These are phyloP conservation scores for Cadophora gregata DNA, from an alignment of 2,329 filamentous ascomycete genomes.

Conservation along the genomic window DNA sequence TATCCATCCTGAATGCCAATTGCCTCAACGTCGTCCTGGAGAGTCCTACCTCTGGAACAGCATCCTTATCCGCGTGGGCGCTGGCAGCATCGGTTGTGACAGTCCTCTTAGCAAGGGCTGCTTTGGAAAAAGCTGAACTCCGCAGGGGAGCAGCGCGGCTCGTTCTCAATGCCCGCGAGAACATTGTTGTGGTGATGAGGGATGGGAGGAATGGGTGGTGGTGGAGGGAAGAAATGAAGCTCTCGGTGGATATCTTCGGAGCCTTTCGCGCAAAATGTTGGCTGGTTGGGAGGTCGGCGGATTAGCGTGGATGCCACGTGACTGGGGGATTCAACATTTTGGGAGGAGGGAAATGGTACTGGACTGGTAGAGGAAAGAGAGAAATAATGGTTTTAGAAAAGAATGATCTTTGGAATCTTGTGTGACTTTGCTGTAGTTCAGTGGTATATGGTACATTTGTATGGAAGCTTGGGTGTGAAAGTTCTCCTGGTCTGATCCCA, in stretches of 20 bases:
- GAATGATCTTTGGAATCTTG: no score
- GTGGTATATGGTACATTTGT: neutral
- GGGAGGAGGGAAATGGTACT: neutral
- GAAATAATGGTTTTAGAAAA: no score
- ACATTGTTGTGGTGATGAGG: constrained; percentile 58
- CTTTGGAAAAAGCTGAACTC: constrained; percentile 37
- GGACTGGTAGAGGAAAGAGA: neutral
- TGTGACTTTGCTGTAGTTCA: neutral
- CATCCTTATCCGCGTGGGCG: constrained; percentile 81
- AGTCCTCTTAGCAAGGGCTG: constrained; percentile 59
- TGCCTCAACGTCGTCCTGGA: constrained; percentile 1
- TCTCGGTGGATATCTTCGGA: constrained; percentile 20
- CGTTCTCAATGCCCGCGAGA: constrained; percentile 72
- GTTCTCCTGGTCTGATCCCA: no score
- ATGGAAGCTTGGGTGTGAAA: no score
- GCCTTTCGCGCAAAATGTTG: constrained; percentile 28
- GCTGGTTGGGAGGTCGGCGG: constrained; percentile 22
- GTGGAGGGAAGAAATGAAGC: constrained; percentile 26
- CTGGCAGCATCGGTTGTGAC: constrained; percentile 97
- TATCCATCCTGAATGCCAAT: constrained; percentile 21
- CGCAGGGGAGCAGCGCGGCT: constrained; percentile 65
- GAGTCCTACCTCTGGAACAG: constrained; percentile 66
- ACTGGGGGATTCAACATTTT: constrained; percentile 19
- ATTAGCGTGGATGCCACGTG: constrained; percentile 17
- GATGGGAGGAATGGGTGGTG: constrained; percentile 12